Percentiles rank a stretch among this genome's conserved stretches.
Conservation (phyloP, 306 rosid genomes). For the Prunus mira region DNA sequence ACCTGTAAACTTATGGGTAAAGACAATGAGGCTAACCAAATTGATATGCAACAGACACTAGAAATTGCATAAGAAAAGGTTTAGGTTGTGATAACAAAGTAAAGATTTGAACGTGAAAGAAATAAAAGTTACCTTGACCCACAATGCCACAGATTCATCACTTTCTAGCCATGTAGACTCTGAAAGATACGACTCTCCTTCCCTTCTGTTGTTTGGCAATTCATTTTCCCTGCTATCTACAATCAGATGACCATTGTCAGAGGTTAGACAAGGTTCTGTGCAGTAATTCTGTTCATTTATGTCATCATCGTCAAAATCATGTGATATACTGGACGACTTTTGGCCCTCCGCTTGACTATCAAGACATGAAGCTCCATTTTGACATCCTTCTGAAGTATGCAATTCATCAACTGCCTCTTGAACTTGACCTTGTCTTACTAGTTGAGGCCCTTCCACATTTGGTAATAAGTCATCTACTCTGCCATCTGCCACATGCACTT, state of each 20-base stretch:
- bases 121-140: slow-evolving; percentile 80
- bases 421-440: slow-evolving; percentile 42
- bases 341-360: slow-evolving; percentile 48
- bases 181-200: slow-evolving; percentile 60
- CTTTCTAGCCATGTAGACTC: slow-evolving; percentile 88
- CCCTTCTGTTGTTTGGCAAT: slow-evolving; percentile 53
- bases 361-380: slow-evolving; percentile 47
- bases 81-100: background rate
- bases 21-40: slow-evolving; percentile 1
- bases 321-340: slow-evolving; percentile 43
- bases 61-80: background rate
- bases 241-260: slow-evolving; percentile 51
- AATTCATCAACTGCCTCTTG: slow-evolving; percentile 30
- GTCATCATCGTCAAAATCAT: slow-evolving; percentile 52
- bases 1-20: background rate
- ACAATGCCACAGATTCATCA: slow-evolving; percentile 82
- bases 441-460: slow-evolving; percentile 38
- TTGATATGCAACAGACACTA: background rate
- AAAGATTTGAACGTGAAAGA: background rate
- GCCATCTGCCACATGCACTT: slow-evolving; percentile 35
- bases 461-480: slow-evolving; percentile 31
- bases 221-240: slow-evolving; percentile 60
- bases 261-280: slow-evolving; percentile 38
- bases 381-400: slow-evolving; percentile 44
- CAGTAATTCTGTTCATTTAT: slow-evolving; percentile 36